Evolutionary conservation across 768 basidiomycete genomes (phyloP).

Genomic region (Leucosporidium scottii): DNA sequence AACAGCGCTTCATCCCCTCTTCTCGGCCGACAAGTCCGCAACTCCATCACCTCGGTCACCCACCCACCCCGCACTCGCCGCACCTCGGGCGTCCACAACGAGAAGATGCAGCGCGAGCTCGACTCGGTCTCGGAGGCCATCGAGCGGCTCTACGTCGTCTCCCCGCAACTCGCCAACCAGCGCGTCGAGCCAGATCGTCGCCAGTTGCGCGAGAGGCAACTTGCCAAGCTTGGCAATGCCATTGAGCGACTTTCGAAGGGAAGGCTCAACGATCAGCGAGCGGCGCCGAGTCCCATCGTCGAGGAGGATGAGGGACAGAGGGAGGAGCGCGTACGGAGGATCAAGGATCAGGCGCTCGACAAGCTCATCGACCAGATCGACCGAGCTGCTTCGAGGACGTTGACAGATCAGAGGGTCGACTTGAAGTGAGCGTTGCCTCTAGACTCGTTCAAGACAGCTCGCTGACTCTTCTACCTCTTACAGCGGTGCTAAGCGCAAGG

Average conservation of each 20-base stretch:
- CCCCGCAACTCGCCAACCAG: conserved; percentile 85
- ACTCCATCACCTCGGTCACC: background rate
- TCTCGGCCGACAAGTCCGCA: background rate
- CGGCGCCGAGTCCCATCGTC: conserved; percentile 14
- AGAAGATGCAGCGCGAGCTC: conserved; percentile 76
- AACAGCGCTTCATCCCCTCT: conserved; percentile 26
- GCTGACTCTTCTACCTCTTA: too few relatives aligned
- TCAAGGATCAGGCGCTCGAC: conserved; percentile 61
- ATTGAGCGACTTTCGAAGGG: conserved; percentile 38
- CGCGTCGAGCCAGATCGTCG: conserved; percentile 69
- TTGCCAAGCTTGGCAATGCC: conserved; percentile 47
- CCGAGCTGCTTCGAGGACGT: conserved; percentile 60
- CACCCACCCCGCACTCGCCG: conserved; percentile 7
- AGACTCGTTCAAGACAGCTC: background rate
- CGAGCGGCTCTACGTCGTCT: conserved; percentile 73
- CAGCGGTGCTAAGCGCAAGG: conserved; percentile 21
- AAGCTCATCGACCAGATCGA: conserved; percentile 49
- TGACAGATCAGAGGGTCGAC: conserved; percentile 63
- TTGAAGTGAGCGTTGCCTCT: conserved; percentile 14
- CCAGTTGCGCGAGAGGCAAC: conserved; percentile 66
- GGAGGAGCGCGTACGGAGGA: background rate
- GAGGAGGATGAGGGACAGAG: background rate
- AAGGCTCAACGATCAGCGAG: conserved; percentile 39
- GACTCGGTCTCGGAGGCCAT: conserved; percentile 81
- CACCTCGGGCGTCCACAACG: conserved; percentile 44